Percentiles rank a stretch among this genome's conserved stretches.
These are phyloP conservation scores for Arthrobotrys pseudoclavata DNA, from an alignment of 2,329 filamentous ascomycete species.

Conservation along the genomic window DNA sequence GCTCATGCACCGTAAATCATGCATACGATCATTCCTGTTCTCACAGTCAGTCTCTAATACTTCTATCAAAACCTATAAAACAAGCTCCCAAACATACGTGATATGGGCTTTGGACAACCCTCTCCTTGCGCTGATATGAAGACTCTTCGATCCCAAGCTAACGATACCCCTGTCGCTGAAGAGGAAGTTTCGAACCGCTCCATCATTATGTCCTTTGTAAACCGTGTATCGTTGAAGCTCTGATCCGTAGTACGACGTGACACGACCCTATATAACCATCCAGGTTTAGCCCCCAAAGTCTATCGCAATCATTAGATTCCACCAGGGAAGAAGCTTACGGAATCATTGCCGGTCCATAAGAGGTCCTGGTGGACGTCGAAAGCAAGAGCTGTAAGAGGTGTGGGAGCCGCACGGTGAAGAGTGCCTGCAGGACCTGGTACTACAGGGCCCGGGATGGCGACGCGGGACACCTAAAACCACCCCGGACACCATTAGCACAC, in stretches of 20 bases:
- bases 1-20: conserved; percentile 94
- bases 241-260: conserved; percentile 87
- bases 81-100: conserved; percentile 69
- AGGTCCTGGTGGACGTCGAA: conserved; percentile 93
- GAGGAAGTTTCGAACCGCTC: conserved; percentile 89
- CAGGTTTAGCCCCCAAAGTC: conserved; percentile 7
- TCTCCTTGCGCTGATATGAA: conserved; percentile 88
- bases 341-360: conserved; percentile 92
- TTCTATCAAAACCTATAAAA: too few relatives aligned
- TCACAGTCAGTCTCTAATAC: not conserved
- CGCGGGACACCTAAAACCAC: conserved; percentile 78
- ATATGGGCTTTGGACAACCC: conserved; percentile 92
- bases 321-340: conserved; percentile 70
- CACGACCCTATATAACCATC: conserved; percentile 75
- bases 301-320: not conserved
- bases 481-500: conserved; percentile 21
- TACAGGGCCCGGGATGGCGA: conserved; percentile 80
- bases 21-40: conserved; percentile 73
- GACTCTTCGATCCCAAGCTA: conserved; percentile 82
- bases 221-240: conserved; percentile 92
- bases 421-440: conserved; percentile 77
- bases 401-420: conserved; percentile 77
- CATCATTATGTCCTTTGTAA: conserved; percentile 80
- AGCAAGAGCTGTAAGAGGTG: conserved; percentile 81
- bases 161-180: conserved; percentile 93